Evolutionary conservation across 2,329 filamentous ascomycete genomes (phyloP).

Genomic region (Neurospora crassa): DNA sequence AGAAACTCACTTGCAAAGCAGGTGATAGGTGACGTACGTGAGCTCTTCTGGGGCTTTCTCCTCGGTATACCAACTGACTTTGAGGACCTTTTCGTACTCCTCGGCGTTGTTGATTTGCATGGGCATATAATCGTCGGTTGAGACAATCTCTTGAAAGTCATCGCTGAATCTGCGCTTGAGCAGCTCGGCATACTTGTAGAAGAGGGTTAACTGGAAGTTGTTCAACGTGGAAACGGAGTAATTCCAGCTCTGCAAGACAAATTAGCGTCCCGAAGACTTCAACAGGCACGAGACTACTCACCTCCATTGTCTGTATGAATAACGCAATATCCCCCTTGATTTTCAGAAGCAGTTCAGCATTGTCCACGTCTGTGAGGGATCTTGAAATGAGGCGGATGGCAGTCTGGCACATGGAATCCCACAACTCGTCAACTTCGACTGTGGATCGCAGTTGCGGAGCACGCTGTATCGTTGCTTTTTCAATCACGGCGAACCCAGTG

Average conservation of each 20-base stretch:
- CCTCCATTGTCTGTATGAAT: conserved; percentile 98
- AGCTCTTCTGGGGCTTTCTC: conserved; percentile 69
- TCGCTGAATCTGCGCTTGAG: conserved; percentile 87
- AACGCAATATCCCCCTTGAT: conserved; percentile 88
- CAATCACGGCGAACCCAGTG: conserved; percentile 91
- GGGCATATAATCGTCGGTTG: conserved; percentile 99
- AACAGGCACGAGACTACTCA: conserved; percentile 27
- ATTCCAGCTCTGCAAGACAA: conserved; percentile 60
- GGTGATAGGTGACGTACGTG: conserved; percentile 40
- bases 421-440: conserved; percentile 93
- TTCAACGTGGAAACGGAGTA: conserved; percentile 79
- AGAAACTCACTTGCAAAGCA: neutral
- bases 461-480: conserved; percentile 84
- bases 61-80: conserved; percentile 90
- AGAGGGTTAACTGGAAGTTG: conserved; percentile 75
- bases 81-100: conserved; percentile 92
- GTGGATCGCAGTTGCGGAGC: conserved; percentile 72
- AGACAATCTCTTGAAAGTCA: conserved; percentile 84
- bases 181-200: conserved; percentile 87
- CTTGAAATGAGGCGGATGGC: conserved; percentile 75
- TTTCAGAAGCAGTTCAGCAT: conserved; percentile 84
- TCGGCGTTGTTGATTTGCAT: conserved; percentile 90
- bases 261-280: conserved; percentile 3
- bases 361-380: conserved; percentile 68
- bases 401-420: conserved; percentile 94